phyloP scores from a whole-genome alignment of 441 rosid species.

The Gossypium davidsonii region DNA sequence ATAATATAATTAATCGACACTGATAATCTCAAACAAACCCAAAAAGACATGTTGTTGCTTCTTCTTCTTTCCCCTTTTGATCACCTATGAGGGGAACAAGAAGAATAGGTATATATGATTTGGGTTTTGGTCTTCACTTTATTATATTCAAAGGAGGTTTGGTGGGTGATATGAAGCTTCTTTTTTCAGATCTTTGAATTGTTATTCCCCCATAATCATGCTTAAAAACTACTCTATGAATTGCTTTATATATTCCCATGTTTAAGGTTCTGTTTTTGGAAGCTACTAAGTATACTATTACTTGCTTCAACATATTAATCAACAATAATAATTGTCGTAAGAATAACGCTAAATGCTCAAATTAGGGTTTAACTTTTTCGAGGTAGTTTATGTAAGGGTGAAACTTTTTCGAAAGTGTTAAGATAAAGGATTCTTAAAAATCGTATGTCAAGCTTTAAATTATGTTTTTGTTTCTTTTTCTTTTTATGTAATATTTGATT shows the following conservation, averaged over 20 bases:
- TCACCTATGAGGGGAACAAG: not conserved
- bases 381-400: too few species aligned
- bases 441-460: too few species aligned
- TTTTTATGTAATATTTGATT: too few species aligned
- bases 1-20: too few species aligned
- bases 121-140: slow-evolving; percentile 1
- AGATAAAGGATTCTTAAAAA: too few species aligned
- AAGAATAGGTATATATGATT: slow-evolving; percentile 17
- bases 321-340: too few species aligned
- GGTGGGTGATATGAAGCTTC: not conserved
- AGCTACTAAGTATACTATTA: not conserved
- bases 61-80: not conserved
- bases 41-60: not conserved
- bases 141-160: slow-evolving; percentile 12
- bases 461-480: too few species aligned
- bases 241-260: not conserved
- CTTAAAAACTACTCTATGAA: not conserved
- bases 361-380: too few species aligned
- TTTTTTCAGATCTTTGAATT: not conserved
- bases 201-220: slow-evolving; percentile 2
- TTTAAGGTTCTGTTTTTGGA: slow-evolving; percentile 2
- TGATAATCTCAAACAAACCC: too few species aligned
- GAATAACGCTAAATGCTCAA: too few species aligned
- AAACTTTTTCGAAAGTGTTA: too few species aligned
- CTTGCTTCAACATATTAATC: not conserved